Evolutionary conservation across 2,329 filamentous ascomycete genomes (phyloP).

Genomic region (Metarhizium guizhouense): DNA sequence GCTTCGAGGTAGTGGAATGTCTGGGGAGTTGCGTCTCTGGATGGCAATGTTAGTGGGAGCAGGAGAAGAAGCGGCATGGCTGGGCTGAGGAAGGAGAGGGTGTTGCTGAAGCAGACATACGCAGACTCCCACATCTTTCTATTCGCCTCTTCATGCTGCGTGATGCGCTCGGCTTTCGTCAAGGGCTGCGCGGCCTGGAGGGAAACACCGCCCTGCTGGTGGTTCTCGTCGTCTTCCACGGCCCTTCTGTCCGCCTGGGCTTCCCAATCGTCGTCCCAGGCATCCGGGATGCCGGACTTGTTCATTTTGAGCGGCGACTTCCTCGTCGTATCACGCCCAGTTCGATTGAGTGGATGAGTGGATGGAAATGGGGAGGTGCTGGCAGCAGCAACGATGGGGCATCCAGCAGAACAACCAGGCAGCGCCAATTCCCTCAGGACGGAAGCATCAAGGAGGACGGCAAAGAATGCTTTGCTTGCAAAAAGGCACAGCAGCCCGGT

Average conservation of each 20-base stretch:
- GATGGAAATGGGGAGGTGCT: not conserved
- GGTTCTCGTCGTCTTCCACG: slow-evolving; percentile 24
- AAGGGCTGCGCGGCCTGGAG: slow-evolving; percentile 27
- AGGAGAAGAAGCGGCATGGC: not conserved
- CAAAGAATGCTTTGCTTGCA: not conserved
- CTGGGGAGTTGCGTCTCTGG: slow-evolving; percentile 59
- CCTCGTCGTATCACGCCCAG: not conserved
- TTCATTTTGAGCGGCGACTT: slow-evolving; percentile 30
- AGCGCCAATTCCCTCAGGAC: not conserved
- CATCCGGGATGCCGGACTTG: slow-evolving; percentile 51
- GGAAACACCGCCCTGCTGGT: slow-evolving; percentile 15
- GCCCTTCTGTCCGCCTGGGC: slow-evolving; percentile 55
- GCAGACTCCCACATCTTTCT: slow-evolving; percentile 83
- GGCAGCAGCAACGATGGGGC: not conserved
- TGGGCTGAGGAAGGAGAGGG: not conserved
- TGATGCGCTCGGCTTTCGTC: slow-evolving; percentile 68
- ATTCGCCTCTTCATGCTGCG: slow-evolving; percentile 75
- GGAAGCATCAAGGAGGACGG: not conserved
- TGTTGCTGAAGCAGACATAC: slow-evolving; percentile 36
- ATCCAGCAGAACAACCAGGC: not conserved
- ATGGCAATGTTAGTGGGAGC: slow-evolving; percentile 5
- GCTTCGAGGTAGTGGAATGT: slow-evolving; percentile 69
- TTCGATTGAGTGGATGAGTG: not conserved
- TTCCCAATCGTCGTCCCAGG: slow-evolving; percentile 92
- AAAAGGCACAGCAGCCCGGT: not conserved